These are phyloP conservation scores for Castanospermum australe DNA, from an alignment of 306 rosid genomes.

Conservation along the genomic window DNA sequence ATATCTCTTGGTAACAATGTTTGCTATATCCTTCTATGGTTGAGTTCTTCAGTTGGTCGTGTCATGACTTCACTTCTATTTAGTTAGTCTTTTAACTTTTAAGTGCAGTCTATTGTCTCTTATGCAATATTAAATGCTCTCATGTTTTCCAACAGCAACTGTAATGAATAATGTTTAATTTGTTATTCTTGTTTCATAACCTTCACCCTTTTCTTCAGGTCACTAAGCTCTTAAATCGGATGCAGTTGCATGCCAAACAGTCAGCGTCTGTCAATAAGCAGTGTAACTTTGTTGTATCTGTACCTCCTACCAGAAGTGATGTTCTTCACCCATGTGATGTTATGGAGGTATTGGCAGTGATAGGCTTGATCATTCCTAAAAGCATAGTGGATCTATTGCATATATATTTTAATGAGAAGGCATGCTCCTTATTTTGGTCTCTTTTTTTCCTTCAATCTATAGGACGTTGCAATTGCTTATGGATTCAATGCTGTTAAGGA, in stretches of 20 bases:
- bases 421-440: background rate
- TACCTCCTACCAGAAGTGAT: conserved; percentile 95
- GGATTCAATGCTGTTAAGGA: conserved; percentile 82
- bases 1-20: no score
- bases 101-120: background rate
- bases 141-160: conserved; percentile 13
- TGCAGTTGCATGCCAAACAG: conserved; percentile 75
- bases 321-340: conserved; percentile 95
- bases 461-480: conserved; percentile 97
- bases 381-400: background rate
- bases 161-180: background rate
- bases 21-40: conserved; percentile 7
- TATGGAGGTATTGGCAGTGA: conserved; percentile 68
- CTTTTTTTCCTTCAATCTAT: conserved; percentile 9
- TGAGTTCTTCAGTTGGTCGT: background rate
- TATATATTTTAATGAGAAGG: conserved; percentile 13
- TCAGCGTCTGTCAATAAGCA: conserved; percentile 42
- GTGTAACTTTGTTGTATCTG: conserved; percentile 50
- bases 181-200: background rate
- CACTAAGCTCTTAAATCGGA: conserved; percentile 66
- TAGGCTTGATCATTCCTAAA: background rate
- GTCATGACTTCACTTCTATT: background rate
- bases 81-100: background rate
- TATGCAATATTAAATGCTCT: background rate
- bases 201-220: conserved; percentile 50